These are phyloP conservation scores for Maudiozyma barnettii DNA, from an alignment of 805 yeast genomes.

Conservation along the genomic window DNA sequence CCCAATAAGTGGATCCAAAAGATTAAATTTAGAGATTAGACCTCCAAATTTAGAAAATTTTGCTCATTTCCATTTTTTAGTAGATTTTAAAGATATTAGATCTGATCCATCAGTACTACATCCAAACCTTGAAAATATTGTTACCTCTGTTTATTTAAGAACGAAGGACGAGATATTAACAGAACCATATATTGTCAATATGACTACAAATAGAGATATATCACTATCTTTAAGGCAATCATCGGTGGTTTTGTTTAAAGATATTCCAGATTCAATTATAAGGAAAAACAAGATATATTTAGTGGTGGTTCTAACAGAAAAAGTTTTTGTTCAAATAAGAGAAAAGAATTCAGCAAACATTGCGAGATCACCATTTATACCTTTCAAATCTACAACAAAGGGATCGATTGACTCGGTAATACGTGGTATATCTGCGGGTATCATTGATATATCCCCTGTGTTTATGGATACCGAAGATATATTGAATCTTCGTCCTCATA, in stretches of 20 bases:
- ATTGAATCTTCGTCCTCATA: conserved; percentile 52
- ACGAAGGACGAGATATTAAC: conserved; percentile 56
- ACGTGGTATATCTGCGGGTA: conserved; percentile 84
- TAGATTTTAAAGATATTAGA: conserved; percentile 63
- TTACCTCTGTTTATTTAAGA: conserved; percentile 63
- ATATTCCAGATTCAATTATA: conserved; percentile 57
- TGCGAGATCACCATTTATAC: conserved; percentile 19
- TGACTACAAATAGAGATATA: conserved; percentile 40
- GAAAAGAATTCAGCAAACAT: conserved; percentile 11
- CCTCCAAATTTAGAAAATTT: conserved; percentile 39
- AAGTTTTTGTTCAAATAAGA: conserved; percentile 32
- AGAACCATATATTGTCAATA: conserved; percentile 67
- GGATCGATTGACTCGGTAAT: conserved; percentile 32
- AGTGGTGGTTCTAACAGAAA: conserved; percentile 69
- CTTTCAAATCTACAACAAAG: conserved; percentile 10
- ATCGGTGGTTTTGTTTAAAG: conserved; percentile 70
- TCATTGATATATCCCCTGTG: conserved; percentile 70
- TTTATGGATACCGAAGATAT: conserved; percentile 58
- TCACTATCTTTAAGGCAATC: conserved; percentile 54
- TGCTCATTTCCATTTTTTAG: conserved; percentile 52
- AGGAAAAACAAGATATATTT: conserved; percentile 58
- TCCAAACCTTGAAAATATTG: conserved; percentile 60
- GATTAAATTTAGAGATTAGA: conserved; percentile 35
- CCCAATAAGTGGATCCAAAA: conserved; percentile 39
- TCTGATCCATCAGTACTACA: conserved; percentile 48